A percentile compares a stretch with the other conserved stretches of the same genome.
phyloP scores from a whole-genome alignment of 352 stramenopile species.

The Globisporangium spinosum region DNA sequence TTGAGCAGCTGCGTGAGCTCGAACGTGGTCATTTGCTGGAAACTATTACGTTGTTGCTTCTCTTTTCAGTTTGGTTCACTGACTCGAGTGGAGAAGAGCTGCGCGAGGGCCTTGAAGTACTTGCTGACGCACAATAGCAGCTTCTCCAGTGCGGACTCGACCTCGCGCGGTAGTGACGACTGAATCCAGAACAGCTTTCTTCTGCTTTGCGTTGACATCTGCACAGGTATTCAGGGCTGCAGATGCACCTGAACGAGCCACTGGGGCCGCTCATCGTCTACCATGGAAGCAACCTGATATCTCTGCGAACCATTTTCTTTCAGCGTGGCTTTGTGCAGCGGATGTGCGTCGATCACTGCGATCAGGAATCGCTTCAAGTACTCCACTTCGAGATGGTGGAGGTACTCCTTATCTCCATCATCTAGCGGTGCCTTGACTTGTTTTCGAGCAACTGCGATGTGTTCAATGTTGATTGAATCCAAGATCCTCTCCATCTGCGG shows the following conservation, averaged over 20 bases:
- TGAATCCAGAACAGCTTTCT: constrained; percentile 21
- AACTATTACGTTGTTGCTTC: neutral
- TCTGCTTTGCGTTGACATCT: neutral
- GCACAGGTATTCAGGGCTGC: neutral
- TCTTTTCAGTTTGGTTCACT: neutral
- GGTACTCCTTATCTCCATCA: neutral
- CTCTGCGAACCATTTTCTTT: neutral
- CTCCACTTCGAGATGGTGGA: neutral
- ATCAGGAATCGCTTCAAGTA: constrained; percentile 15
- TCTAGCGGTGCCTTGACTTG: constrained; percentile 6
- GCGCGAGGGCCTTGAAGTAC: constrained; percentile 34
- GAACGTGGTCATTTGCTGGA: constrained; percentile 24
- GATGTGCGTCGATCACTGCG: constrained; percentile 10
- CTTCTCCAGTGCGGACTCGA: constrained; percentile 31
- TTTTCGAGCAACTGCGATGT: constrained; percentile 15
- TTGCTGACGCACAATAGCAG: constrained; percentile 36
- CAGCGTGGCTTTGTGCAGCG: constrained; percentile 7
- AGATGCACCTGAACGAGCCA: constrained; percentile 18
- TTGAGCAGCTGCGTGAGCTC: constrained; percentile 53
- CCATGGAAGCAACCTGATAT: neutral
- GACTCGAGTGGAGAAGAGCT: constrained; percentile 36
- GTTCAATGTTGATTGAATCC: constrained; percentile 10
- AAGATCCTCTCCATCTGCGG: constrained; percentile 37
- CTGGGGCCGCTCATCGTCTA: neutral
- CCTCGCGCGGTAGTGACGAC: constrained; percentile 24